A percentile compares a stretch with the other conserved stretches of the same genome.
phyloP scores from a whole-genome alignment of 441 rosid genomes.

The Daphne laureola region DNA sequence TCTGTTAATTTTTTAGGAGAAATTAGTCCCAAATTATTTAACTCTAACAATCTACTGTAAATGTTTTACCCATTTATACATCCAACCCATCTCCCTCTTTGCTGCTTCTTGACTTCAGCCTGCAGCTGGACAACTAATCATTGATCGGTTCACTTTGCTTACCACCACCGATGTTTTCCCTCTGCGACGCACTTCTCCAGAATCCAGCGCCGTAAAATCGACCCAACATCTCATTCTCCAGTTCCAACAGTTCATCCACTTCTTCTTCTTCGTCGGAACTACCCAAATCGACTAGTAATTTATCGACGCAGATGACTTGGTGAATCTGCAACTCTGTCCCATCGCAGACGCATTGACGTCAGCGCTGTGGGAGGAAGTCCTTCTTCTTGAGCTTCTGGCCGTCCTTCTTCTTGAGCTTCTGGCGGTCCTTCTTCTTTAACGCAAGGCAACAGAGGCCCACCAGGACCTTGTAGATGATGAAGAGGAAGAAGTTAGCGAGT shows the following conservation, averaged over 20 bases:
- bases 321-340: conserved; percentile 20
- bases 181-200: conserved; percentile 29
- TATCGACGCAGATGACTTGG: conserved; percentile 6
- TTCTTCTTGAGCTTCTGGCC: conserved; percentile 23
- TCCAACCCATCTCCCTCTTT: too few relatives aligned
- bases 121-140: too few relatives aligned
- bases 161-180: background rate
- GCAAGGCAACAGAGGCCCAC: conserved; percentile 36
- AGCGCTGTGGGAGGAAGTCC: conserved; percentile 16
- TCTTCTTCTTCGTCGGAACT: background rate
- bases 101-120: too few relatives aligned
- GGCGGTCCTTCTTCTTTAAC: conserved; percentile 19
- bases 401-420: conserved; percentile 22
- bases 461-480: conserved; percentile 31
- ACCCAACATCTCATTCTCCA: conserved; percentile 32
- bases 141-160: too few relatives aligned
- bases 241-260: conserved; percentile 14
- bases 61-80: too few relatives aligned
- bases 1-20: too few relatives aligned
- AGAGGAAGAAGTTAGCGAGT: conserved; percentile 21
- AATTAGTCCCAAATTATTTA: too few relatives aligned
- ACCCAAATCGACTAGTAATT: background rate
- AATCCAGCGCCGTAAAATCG: conserved; percentile 23
- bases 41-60: too few relatives aligned
- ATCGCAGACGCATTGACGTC: conserved; percentile 19